Percentiles rank a stretch among this genome's conserved stretches.
Evolutionary conservation across 2,329 filamentous ascomycete species (phyloP).

Genomic region (Xylariaceae sp.): DNA sequence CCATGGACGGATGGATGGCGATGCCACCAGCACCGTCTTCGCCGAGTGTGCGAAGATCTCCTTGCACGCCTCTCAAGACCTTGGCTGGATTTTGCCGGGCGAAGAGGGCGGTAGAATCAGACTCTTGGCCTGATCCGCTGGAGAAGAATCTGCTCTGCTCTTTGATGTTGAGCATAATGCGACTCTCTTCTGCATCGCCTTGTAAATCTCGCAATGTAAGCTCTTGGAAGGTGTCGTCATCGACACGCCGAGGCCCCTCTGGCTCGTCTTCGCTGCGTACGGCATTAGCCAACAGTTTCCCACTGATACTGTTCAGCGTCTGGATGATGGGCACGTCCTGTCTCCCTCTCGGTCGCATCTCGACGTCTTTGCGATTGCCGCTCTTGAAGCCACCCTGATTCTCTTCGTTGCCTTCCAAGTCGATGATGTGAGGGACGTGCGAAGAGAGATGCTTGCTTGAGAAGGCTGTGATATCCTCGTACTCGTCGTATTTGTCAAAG

Average conservation of each 20-base stretch:
- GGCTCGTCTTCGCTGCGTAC: constrained; percentile 71
- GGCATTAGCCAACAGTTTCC: constrained; percentile 89
- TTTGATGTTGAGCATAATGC: constrained; percentile 80
- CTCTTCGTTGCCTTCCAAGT: constrained; percentile 90
- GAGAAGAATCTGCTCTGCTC: constrained; percentile 84
- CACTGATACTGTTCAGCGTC: constrained; percentile 83
- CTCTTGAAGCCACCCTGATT: constrained; percentile 78
- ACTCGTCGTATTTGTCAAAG: constrained; percentile 80
- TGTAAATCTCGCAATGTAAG: constrained; percentile 77
- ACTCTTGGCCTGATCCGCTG: constrained; percentile 47
- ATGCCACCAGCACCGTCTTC: constrained; percentile 47
- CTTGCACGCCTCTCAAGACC: constrained; percentile 61
- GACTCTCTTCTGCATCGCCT: constrained; percentile 67
- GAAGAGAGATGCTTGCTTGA: constrained; percentile 54
- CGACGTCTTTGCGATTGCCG: constrained; percentile 83
- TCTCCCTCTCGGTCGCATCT: constrained; percentile 72
- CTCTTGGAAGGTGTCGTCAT: constrained; percentile 70
- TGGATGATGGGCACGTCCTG: constrained; percentile 83
- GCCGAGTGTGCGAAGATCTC: constrained; percentile 54
- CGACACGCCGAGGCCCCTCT: constrained; percentile 58
- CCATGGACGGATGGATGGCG: constrained; percentile 61
- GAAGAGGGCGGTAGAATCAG: constrained; percentile 50
- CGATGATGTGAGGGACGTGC: constrained; percentile 82
- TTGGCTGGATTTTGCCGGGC: constrained; percentile 65
- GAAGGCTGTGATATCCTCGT: constrained; percentile 57